phyloP scores from a whole-genome alignment of 129 eudicot genomes.

The Logfia minima region DNA sequence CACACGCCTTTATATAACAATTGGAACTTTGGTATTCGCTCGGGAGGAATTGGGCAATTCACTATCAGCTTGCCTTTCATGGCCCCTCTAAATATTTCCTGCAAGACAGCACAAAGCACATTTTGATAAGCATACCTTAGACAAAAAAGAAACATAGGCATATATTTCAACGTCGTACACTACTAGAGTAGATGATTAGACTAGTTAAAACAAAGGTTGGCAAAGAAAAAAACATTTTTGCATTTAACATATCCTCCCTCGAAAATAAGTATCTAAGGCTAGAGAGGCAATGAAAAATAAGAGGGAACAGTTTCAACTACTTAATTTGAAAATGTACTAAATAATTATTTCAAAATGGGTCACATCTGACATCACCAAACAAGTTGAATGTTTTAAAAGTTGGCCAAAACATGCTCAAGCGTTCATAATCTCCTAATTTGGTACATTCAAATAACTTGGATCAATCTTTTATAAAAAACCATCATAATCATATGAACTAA shows the following conservation, averaged over 20 bases:
- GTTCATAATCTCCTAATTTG: background rate
- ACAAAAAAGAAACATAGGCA: conserved; percentile 2
- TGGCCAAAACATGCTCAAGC: background rate
- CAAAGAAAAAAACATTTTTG: background rate
- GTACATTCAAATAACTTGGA: no score
- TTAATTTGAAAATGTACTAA: background rate
- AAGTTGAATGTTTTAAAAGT: background rate
- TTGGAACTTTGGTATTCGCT: conserved; percentile 89
- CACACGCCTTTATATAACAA: conserved; percentile 77
- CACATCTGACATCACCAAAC: background rate
- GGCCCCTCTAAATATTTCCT: conserved; percentile 98
- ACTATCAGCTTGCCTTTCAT: conserved; percentile 97
- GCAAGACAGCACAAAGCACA: conserved; percentile 29
- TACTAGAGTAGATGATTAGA: background rate
- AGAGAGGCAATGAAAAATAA: background rate
- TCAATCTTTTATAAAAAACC: no score
- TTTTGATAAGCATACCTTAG: background rate
- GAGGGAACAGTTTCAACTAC: background rate
- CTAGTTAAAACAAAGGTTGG: background rate
- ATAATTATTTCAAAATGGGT: background rate
- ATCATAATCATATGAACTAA: no score
- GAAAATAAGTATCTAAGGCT: background rate
- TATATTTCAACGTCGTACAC: background rate
- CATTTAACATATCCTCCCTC: background rate
- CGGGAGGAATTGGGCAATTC: conserved; percentile 87